Evolutionary conservation across 2,329 filamentous ascomycete genomes (phyloP), one percentile per base, ranked within the genome.

Genomic region (Arachnomyces sp.): DNA sequence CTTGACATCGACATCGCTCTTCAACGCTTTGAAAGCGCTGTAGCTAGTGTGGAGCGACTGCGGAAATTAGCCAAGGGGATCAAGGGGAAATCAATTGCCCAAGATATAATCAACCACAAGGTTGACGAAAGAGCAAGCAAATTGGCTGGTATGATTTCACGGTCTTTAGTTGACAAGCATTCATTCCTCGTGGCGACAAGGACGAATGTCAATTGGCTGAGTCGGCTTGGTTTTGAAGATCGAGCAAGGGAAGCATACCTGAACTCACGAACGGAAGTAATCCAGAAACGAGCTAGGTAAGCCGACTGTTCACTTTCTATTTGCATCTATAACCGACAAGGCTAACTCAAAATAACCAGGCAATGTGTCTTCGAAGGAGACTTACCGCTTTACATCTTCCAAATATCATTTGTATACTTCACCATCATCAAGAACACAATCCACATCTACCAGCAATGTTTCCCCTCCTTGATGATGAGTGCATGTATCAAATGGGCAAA

Each of bases 401-500:
- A 95, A 59, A 73, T 96, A 34, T 92, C 90, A 2, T 95, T 88
- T 63, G 88, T 95, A 42, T 95, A 95, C 63, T 98, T 98, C 65
- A 88, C 82, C 39, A 76, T 95, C 49, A 90, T 98, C 58, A 82
- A 86, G 52, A 95, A 96, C 64, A 96, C 92, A 0, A 84, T 96
- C 44, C 77, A 78, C 55, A 89, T 86, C 55, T 95, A 92, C 63
- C 87, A 94, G 69, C 64, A 67, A 39, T 94, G 87, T 60, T 96
- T 96, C 59, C 82, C 88, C 8, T 75, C 86, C 17, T 73, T 80
- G 11, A 86, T 92, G 70, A 93, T 92, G 75, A 94, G 87, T 54
- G 88, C 89, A 0, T 94, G 88, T 53, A 90, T 98, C 53, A 93
- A 90, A 58, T 98, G 92, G 92, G 89, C 88, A n/a, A 96, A 95